Evolutionary conservation across 495 filamentous ascomycete species (phyloP).

Genomic region (Xylaria intraflava): DNA sequence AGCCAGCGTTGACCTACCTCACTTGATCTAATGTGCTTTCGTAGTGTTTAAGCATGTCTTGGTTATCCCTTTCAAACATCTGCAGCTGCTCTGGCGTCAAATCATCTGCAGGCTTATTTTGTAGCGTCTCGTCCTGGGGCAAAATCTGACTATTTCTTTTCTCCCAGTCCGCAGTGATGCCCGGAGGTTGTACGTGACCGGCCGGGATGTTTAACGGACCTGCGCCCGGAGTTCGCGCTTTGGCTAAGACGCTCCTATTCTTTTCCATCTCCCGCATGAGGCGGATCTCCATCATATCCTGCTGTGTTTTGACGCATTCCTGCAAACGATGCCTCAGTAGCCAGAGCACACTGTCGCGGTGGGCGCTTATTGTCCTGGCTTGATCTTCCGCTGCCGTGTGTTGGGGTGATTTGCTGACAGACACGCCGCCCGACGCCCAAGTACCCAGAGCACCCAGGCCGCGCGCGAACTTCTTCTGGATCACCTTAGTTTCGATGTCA

Average conservation of each 20-base stretch:
- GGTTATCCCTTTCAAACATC: conserved; percentile 90
- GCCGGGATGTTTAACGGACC: conserved; percentile 11
- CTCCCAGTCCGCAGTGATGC: conserved; percentile 13
- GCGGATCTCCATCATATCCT: conserved; percentile 84
- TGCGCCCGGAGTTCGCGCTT: conserved; percentile 38
- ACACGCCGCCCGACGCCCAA: conserved; percentile 63
- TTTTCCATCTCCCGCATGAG: conserved; percentile 78
- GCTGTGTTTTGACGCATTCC: conserved; percentile 67
- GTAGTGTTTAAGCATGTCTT: conserved; percentile 84
- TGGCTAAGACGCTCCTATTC: conserved; percentile 79
- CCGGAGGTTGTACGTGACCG: conserved; percentile 12
- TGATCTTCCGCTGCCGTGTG: conserved; percentile 65
- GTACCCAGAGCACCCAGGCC: conserved; percentile 55
- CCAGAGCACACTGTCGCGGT: conserved; percentile 78
- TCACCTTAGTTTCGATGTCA: conserved; percentile 57
- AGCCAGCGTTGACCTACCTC: conserved; percentile 50
- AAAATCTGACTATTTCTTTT: conserved; percentile 13
- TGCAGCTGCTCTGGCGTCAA: conserved; percentile 79
- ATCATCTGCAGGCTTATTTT: conserved; percentile 44
- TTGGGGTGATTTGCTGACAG: conserved; percentile 44
- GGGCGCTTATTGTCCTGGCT: conserved; percentile 49
- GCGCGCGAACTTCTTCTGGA: conserved; percentile 60
- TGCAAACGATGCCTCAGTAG: conserved; percentile 69
- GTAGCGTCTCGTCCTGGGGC: conserved; percentile 12
- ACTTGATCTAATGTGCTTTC: conserved; percentile 89